Evolutionary conservation across 345 rosid genomes (phyloP).

Genomic region (Eucalyptus paniculata): DNA sequence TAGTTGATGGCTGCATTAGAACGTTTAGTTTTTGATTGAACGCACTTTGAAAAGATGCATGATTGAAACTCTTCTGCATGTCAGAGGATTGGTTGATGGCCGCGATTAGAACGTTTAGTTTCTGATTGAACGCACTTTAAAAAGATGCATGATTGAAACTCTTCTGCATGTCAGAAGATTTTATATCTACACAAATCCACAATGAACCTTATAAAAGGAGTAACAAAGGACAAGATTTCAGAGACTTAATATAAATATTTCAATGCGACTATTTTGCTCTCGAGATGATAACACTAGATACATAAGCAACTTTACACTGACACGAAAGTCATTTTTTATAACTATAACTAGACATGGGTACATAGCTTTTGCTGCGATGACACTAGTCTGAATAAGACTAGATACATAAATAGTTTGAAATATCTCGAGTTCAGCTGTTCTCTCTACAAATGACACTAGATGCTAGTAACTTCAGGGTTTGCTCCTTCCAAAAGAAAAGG

Average conservation of each 20-base stretch:
- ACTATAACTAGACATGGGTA: neutral
- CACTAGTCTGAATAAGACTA: neutral
- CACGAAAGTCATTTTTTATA: no score
- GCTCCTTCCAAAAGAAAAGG: neutral
- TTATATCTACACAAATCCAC: neutral
- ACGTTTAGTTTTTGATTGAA: no score
- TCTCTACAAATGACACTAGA: neutral
- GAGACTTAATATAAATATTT: neutral
- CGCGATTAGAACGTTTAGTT: no score
- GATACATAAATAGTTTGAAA: neutral
- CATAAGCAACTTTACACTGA: neutral
- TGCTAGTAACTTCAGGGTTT: neutral
- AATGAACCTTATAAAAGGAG: neutral
- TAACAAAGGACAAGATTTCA: neutral
- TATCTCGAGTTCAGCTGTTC: neutral
- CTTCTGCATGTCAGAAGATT: neutral
- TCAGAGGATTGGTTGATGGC: no score
- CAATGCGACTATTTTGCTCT: neutral
- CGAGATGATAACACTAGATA: neutral
- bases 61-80: neutral
- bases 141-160: neutral
- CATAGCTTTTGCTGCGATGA: neutral
- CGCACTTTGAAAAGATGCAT: neutral
- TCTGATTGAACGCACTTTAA: no score
- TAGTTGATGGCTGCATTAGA: no score